These are phyloP conservation scores for Purpureocillium lavendulum DNA, from an alignment of 2,329 filamentous ascomycete species.

Conservation along the genomic window DNA sequence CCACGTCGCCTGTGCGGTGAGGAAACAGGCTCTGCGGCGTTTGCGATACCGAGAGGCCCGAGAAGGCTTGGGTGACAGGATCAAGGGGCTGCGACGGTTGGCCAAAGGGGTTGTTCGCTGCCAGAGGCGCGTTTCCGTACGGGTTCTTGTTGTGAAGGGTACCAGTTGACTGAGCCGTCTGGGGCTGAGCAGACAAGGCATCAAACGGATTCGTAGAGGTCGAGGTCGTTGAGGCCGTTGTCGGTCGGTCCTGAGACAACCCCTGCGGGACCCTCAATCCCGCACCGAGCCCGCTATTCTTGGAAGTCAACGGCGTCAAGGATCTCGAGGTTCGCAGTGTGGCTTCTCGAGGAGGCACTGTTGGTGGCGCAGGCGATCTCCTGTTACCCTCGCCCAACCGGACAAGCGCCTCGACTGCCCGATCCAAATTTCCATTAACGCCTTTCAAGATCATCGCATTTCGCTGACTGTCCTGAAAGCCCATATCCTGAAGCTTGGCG, in stretches of 20 bases:
- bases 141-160: slow-evolving; percentile 50
- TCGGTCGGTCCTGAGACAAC: slow-evolving; percentile 21
- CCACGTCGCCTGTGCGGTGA: slow-evolving; percentile 61
- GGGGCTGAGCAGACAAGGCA: slow-evolving; percentile 44
- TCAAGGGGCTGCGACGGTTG: slow-evolving; percentile 30
- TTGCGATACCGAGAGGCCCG: slow-evolving; percentile 60
- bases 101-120: slow-evolving; percentile 63
- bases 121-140: slow-evolving; percentile 28
- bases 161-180: slow-evolving; percentile 58
- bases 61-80: slow-evolving; percentile 59
- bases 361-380: slow-evolving; percentile 24
- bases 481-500: slow-evolving; percentile 75
- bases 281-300: slow-evolving; percentile 19
- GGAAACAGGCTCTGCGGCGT: slow-evolving; percentile 57
- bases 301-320: slow-evolving; percentile 43
- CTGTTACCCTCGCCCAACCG: slow-evolving; percentile 66
- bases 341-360: slow-evolving; percentile 35
- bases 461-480: slow-evolving; percentile 74
- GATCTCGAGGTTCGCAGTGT: slow-evolving; percentile 41
- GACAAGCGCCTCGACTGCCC: slow-evolving; percentile 75
- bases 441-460: slow-evolving; percentile 77
- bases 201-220: slow-evolving; percentile 62
- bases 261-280: slow-evolving; percentile 23
- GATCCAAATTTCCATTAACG: slow-evolving; percentile 76
- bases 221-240: slow-evolving; percentile 27